Conservation (phyloP, 2,329 filamentous ascomycete species). For the Alternaria arbusti region DNA sequence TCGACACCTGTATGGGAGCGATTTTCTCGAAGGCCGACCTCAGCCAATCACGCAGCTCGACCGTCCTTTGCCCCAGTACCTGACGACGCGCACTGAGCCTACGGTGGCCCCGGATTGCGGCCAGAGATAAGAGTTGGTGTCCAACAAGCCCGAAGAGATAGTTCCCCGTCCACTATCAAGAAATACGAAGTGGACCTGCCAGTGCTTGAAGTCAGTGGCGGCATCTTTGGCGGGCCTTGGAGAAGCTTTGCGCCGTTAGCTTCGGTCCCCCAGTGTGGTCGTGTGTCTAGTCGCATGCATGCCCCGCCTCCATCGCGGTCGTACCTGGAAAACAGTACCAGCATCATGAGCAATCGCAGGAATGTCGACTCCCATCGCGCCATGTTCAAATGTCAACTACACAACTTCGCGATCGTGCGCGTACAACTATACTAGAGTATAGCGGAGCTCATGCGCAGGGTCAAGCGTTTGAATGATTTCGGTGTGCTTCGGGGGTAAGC, state of each 20-base stretch:
- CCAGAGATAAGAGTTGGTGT: slow-evolving; percentile 1
- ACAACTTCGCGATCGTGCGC: background rate
- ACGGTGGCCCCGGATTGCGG: background rate
- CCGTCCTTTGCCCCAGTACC: background rate
- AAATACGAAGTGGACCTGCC: background rate
- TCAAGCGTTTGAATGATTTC: background rate
- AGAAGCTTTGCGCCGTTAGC: slow-evolving; percentile 24
- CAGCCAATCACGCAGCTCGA: background rate
- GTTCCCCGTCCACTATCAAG: slow-evolving; percentile 1
- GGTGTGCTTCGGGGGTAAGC: background rate
- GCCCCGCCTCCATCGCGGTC: background rate
- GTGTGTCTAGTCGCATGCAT: slow-evolving; percentile 2
- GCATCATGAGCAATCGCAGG: background rate
- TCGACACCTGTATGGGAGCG: background rate
- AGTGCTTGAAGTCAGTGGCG: slow-evolving; percentile 16
- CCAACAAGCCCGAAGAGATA: background rate
- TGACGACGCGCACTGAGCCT: slow-evolving; percentile 1
- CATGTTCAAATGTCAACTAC: background rate
- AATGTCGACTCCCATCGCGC: background rate
- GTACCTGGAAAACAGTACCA: background rate
- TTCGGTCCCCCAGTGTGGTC: slow-evolving; percentile 10
- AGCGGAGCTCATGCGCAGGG: background rate
- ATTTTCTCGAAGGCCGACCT: background rate
- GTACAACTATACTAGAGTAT: background rate
- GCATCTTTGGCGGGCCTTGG: slow-evolving; percentile 22